Evolutionary conservation across 2,329 filamentous ascomycete species (phyloP), one percentile per base, ranked within the genome.

Genomic region (Pezicula radicicola): DNA sequence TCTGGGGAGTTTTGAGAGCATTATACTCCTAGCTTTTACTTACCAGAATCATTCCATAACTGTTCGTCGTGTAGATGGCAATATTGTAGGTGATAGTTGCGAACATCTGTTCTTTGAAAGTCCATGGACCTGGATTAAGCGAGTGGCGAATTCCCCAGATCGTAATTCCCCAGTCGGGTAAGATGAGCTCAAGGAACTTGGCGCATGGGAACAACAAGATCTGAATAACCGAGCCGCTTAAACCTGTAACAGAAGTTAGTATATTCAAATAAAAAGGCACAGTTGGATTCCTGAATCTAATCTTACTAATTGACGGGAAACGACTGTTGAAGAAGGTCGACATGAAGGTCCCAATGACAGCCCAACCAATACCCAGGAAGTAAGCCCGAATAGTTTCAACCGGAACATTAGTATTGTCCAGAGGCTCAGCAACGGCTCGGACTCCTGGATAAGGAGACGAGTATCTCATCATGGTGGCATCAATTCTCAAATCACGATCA

Each of bases 91-190:
- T 57, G 10, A 59, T 55, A 0, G 57, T 59, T n/a, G 51, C 47
- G 18, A 59, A 55, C 57, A 59, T 59, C 16, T 57, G 55, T 27
- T 59, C 57, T 30, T 59, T 59, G 40, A 53, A 55, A 12, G 39
- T 55, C 52, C 52, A 59, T 16, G 49, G 47, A 3, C 55, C 57
- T 1, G 57, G 57, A 40, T 59, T 59, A 9, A 59, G 53, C 1
- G 55, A 66, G 18, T 71, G 66, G 8, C 70, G 63, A 1, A 60
- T 63, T 5, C 68, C 68, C 18, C 64, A 63, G 6, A 75, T 48
- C 0, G 68, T 73, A 49, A 78, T 49, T 2, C 75, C 74, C 67
- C 72, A 75, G 54, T 75, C 70, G 0, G 76, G 76, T 0, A 78
- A 55, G 12, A 68, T 55, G 28, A 55, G 66, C 18, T 73, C 72